A percentile compares a stretch with the other conserved stretches of the same genome.
Evolutionary conservation across 441 rosid genomes (phyloP).

Genomic region (Populus hybrid): DNA sequence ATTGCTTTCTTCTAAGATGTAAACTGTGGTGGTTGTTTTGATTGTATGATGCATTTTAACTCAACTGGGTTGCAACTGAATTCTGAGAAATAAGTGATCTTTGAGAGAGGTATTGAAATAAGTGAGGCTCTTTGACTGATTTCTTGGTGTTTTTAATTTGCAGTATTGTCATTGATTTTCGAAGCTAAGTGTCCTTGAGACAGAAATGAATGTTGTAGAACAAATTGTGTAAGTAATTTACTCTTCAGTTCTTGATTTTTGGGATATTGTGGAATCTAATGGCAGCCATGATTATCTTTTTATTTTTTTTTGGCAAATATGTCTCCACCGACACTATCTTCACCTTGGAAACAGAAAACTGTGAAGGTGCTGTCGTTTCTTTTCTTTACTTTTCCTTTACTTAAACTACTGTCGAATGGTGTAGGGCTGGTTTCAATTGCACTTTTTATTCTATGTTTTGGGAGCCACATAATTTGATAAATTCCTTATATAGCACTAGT

Average conservation of each 20-base stretch:
- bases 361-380: background rate
- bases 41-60: conserved; percentile 5
- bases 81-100: conserved; percentile 2
- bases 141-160: background rate
- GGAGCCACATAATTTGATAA: background rate
- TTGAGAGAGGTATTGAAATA: background rate
- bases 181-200: background rate
- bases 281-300: background rate
- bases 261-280: background rate
- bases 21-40: background rate
- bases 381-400: background rate
- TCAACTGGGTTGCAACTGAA: background rate
- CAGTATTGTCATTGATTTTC: background rate
- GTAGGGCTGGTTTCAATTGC: background rate
- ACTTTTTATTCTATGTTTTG: background rate
- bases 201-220: background rate
- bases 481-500: too few species aligned
- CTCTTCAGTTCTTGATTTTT: conserved; percentile 5
- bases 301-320: background rate
- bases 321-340: conserved; percentile 15
- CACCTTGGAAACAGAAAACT: conserved; percentile 1
- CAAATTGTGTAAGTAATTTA: background rate
- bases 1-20: too few species aligned
- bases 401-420: background rate
- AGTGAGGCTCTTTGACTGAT: background rate